phyloP scores from a whole-genome alignment of 495 filamentous ascomycete species.

The Penicillium pancosmium region DNA sequence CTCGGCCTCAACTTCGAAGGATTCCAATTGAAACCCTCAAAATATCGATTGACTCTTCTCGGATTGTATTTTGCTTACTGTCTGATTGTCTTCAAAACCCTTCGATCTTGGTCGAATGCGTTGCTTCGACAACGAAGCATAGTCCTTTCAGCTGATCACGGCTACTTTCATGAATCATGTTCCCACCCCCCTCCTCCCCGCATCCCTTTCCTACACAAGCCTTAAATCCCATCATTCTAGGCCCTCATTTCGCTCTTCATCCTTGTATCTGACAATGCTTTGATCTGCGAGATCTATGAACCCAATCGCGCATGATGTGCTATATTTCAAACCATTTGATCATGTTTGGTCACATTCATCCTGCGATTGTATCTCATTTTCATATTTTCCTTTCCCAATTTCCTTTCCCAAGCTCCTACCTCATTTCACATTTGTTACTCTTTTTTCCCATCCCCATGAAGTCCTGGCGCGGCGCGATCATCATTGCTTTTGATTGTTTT shows the following conservation, averaged over 20 bases:
- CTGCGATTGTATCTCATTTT: background rate
- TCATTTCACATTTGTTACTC: background rate
- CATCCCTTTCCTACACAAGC: background rate
- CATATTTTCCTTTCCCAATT: background rate
- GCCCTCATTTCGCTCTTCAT: background rate
- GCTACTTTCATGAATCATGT: background rate
- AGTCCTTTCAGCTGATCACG: no score
- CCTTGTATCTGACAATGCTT: background rate
- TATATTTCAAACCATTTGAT: background rate
- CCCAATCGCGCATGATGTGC: background rate
- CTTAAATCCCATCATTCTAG: background rate
- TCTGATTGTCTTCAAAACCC: no score
- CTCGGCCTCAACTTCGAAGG: conserved; percentile 22
- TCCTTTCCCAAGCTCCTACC: background rate
- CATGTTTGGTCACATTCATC: background rate
- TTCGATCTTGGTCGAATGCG: no score
- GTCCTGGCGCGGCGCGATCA: conserved; percentile 1
- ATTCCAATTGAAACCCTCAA: conserved; percentile 5
- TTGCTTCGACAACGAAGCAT: no score
- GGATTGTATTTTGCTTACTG: no score
- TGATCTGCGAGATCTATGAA: background rate
- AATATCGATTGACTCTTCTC: background rate
- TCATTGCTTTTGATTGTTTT: background rate
- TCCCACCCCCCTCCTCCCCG: background rate
- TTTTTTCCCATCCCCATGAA: background rate